Evolutionary conservation across 2,329 filamentous ascomycete species (phyloP), one percentile per base, ranked within the genome.

Genomic region (Fusarium falciforme): DNA sequence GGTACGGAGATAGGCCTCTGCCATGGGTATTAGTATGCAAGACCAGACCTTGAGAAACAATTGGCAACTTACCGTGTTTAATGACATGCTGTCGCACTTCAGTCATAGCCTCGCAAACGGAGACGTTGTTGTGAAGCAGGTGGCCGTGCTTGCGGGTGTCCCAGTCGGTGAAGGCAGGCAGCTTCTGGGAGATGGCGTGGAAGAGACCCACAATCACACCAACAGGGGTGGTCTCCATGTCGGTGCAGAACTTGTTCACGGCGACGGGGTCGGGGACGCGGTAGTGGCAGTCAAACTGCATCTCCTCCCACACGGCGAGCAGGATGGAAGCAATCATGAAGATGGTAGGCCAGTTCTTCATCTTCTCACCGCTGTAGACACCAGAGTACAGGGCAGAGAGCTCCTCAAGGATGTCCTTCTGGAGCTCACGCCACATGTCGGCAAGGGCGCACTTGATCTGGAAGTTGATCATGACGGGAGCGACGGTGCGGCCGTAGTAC

Each of bases 381-480:
- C 95, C 97, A n/a, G 94, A 97, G 89, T 98, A 98, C 16, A 98
- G 89, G 8, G 91, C 86, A 2, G 96, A 98, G 1, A 98, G 89
- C 86, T 98, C 96, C 85, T 97, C 95, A 3, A 98, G 89, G 40
- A 98, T 95, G 78, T 98, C 96, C 86, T 97, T 97, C 83, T 98
- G 95, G 67, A 98, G 88, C 83, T 98, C 95, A 75, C 96, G 95
- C 96, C 96, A 98, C 94, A 98, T 97, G 80, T 97, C 95, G 75
- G 95, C 96, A 85, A 98, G 92, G 64, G 95, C 95, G 79, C 94
- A 96, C 89, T 98, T 98, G 87, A 98, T 95, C 86, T 98, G 94
- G 90, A 98, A 98, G 88, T 98, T 98, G 90, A 98, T 97, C 95
- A 98, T 97, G 81, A 98, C 95, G 14, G 96, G 96, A 17, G 96